Evolutionary conservation across 768 basidiomycete species (phyloP).

Genomic region (Wakefieldia striispora): DNA sequence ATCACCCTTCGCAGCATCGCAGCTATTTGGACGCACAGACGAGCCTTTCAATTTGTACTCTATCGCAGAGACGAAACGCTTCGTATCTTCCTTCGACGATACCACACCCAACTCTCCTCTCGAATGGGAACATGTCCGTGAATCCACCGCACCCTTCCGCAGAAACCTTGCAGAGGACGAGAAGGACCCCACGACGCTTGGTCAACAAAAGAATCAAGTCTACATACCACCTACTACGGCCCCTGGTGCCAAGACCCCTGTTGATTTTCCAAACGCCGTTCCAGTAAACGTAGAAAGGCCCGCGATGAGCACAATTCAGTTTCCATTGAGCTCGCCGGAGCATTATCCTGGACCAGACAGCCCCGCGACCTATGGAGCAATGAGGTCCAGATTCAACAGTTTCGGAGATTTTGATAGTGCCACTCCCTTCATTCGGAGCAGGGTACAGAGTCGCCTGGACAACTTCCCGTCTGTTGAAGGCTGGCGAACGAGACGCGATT

Average conservation of each 20-base stretch:
- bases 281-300: conserved; percentile 49
- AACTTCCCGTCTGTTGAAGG: conserved; percentile 55
- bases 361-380: conserved; percentile 46
- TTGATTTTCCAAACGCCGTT: conserved; percentile 56
- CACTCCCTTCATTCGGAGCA: conserved; percentile 82
- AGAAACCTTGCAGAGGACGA: conserved; percentile 76
- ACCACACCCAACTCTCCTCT: conserved; percentile 50
- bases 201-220: conserved; percentile 35
- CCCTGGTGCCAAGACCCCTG: conserved; percentile 47
- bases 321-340: conserved; percentile 80
- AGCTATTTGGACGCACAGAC: conserved; percentile 74
- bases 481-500: conserved; percentile 86
- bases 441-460: conserved; percentile 77
- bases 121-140: conserved; percentile 46
- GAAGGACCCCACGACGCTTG: conserved; percentile 49
- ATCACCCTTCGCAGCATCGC: conserved; percentile 86
- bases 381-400: conserved; percentile 66
- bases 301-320: conserved; percentile 71
- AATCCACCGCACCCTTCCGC: conserved; percentile 73
- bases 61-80: conserved; percentile 71
- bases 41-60: conserved; percentile 82
- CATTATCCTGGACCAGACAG: conserved; percentile 49
- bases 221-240: conserved; percentile 29
- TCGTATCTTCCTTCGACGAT: conserved; percentile 52
- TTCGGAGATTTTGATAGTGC: conserved; percentile 69